Conservation (phyloP, 805 yeast species). For the Wickerhamiella spandovensis region DNA sequence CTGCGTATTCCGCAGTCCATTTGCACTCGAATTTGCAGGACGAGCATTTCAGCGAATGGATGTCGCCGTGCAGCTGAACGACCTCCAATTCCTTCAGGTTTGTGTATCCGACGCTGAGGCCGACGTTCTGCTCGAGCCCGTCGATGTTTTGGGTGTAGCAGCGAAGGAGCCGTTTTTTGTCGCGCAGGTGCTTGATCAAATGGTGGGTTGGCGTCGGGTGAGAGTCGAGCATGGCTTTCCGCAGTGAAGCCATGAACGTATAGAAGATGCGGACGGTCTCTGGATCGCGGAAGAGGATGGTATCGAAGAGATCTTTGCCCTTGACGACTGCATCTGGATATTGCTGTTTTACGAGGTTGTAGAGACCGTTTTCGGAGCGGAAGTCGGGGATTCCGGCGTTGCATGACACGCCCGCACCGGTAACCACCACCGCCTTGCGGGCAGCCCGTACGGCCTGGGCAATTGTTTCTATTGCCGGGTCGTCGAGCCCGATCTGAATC, state of each 20-base stretch:
- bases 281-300: constrained; percentile 60
- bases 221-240: constrained; percentile 50
- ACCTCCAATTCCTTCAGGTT: constrained; percentile 59
- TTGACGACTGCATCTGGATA: constrained; percentile 50
- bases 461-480: constrained; percentile 11
- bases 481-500: constrained; percentile 8
- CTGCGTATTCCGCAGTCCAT: constrained; percentile 47
- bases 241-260: constrained; percentile 74
- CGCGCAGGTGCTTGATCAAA: constrained; percentile 50
- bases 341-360: constrained; percentile 52
- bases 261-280: constrained; percentile 62
- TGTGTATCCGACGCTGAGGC: constrained; percentile 36
- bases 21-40: constrained; percentile 42
- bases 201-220: constrained; percentile 74
- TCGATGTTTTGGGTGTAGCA: constrained; percentile 96
- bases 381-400: constrained; percentile 97
- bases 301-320: constrained; percentile 87
- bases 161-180: constrained; percentile 52
- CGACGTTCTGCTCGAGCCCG: constrained; percentile 58
- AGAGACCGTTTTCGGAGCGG: constrained; percentile 71
- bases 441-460: constrained; percentile 11
- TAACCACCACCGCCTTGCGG: constrained; percentile 40
- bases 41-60: constrained; percentile 65
- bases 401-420: constrained; percentile 96
- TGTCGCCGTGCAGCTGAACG: constrained; percentile 83